Conservation (phyloP, 75 land plant genomes). For the Pinus albicaulis region DNA sequence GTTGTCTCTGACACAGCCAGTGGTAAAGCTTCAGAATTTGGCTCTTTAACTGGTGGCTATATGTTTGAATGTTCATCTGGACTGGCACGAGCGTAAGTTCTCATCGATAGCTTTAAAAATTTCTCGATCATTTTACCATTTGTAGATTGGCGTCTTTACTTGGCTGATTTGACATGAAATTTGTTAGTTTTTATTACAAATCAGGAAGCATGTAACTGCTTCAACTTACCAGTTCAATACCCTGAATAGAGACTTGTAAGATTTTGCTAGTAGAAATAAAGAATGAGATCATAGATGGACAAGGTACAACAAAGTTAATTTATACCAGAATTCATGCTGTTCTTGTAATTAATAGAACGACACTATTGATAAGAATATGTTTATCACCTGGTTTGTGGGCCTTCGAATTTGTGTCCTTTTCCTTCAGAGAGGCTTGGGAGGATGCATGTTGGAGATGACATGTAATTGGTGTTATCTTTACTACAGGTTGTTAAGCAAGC, state of each 20-base stretch:
- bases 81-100: conserved; percentile 59
- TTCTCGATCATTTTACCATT: not conserved
- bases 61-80: conserved; percentile 94
- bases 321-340: not conserved
- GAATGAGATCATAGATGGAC: not conserved
- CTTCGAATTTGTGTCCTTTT: conserved; percentile 18
- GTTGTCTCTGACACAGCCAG: conserved; percentile 39
- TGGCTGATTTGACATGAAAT: not conserved
- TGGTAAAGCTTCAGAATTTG: conserved; percentile 93
- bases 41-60: conserved; percentile 84
- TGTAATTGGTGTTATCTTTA: not conserved
- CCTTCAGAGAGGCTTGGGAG: not conserved
- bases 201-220: no score
- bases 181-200: no score
- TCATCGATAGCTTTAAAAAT: no score
- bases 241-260: not conserved
- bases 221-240: no score
- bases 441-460: not conserved
- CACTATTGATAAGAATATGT: not conserved
- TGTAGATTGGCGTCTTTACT: not conserved
- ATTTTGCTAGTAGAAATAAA: not conserved
- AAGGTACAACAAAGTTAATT: not conserved
- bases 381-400: not conserved
- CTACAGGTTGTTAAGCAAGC: conserved; percentile 74
- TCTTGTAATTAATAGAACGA: not conserved